Conservation (phyloP, 441 rosid species). For the Corymbia citriodora region DNA sequence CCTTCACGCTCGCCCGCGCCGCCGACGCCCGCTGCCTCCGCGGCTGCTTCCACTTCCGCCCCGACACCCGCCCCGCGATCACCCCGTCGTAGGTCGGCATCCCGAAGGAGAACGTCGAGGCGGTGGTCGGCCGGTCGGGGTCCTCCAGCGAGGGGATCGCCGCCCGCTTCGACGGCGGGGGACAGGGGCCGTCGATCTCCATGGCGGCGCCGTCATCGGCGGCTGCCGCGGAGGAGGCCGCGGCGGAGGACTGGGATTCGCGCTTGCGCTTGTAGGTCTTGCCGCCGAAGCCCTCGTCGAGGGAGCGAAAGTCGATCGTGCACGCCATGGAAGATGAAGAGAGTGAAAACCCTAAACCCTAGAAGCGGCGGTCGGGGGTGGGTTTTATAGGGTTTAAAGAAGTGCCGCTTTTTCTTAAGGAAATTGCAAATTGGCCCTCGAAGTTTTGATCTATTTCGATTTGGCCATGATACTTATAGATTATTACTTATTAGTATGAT, state of each 20-base stretch:
- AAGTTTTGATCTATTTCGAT: not conserved
- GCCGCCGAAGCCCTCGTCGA: conserved; percentile 96
- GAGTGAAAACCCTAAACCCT: not conserved
- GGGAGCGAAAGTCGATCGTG: conserved; percentile 74
- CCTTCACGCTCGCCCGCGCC: conserved; percentile 46
- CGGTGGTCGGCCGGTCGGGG: conserved; percentile 49
- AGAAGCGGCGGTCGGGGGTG: fast-evolving
- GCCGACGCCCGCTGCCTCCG: conserved; percentile 71
- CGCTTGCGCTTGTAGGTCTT: conserved; percentile 89
- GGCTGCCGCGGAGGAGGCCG: not conserved
- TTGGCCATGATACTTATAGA: not conserved
- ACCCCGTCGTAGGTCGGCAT: conserved; percentile 84
- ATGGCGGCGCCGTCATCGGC: conserved; percentile 30
- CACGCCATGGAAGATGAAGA: conserved; percentile 54
- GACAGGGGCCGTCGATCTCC: conserved; percentile 45
- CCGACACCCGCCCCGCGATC: conserved; percentile 83
- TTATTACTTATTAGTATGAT: not conserved
- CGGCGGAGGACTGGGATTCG: conserved; percentile 13
- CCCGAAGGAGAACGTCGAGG: conserved; percentile 21
- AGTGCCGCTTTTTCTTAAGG: not conserved
- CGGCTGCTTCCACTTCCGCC: conserved; percentile 80
- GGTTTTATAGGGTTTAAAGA: not conserved
- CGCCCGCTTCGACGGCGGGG: conserved; percentile 63
- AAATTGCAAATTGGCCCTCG: not conserved
- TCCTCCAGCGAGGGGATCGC: conserved; percentile 64